Base-by-base conservation (phyloP, 768 basidiomycete genomes). In the Hydnum rufescens region DNA sequence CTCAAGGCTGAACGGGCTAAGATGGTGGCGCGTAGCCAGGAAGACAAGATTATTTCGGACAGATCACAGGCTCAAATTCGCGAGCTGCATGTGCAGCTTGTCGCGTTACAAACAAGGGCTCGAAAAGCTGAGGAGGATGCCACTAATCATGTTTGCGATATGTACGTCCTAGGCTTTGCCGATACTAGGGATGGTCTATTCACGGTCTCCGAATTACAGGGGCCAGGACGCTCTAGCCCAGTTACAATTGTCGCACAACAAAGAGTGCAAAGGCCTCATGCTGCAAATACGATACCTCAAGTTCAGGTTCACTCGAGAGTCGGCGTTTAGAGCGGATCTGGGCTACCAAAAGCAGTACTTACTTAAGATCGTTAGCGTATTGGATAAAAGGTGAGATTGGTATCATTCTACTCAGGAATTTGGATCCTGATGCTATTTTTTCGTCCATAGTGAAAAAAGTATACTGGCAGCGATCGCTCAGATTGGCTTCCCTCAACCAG, bases 221-320 rank as follows among this genome's bases (percentile, higher is more conserved):
- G 75, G 82, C 55, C 70, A 72, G 3, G 60, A 58, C 16, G 73
- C 78, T 60, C 57, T 86, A 3, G 68, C 70, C 2, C 66, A 68
- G 8, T 60, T 85, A 57, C 78, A 72, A 57, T 58, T 66, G 2
- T 78, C 77, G 63, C 86, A 89, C 62, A 85, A 82, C 57, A 75
- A 77, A 56, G 89, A 96, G 62, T 82, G 83, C 68, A 90, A 89
- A 61, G 87, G 88, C 5, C 69, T 96, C 19, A 78, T 97, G 48
- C 76, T 86, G 4, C 88, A 95, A 64, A 88, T 95, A 54, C 74
- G 73, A 39, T 96, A 95, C 65, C 71, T 97, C 58, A 93, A 97
- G 64, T 82, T 83, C 52, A 88, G 87, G 62, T 92, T 80, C 64
- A 82, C 76, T 2, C 74, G 93, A 25, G 95, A 99, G 66, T 75